Percentiles rank a stretch among this genome's conserved stretches.
phyloP scores from a whole-genome alignment of 2,329 filamentous ascomycete genomes.

The Beauveria australis region DNA sequence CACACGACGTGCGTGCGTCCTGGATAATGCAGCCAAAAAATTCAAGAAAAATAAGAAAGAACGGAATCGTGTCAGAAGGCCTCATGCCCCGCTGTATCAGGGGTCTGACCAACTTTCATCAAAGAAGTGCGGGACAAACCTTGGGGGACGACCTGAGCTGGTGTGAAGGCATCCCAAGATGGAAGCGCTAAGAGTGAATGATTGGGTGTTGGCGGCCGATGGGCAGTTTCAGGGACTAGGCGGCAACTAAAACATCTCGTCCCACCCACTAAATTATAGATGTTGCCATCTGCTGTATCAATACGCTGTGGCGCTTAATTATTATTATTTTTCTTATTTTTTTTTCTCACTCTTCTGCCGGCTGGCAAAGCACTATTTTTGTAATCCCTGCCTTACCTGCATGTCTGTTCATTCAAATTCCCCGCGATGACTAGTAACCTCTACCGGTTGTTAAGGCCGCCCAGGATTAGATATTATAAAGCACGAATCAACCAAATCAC shows the following conservation, averaged over 20 bases:
- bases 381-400: not conserved
- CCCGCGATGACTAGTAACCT: not conserved
- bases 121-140: not conserved
- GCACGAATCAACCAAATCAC: too few species aligned
- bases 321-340: not conserved
- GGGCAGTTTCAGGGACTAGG: conserved; percentile 4
- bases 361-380: not conserved
- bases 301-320: not conserved
- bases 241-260: conserved; percentile 3
- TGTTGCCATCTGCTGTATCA: not conserved
- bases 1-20: not conserved
- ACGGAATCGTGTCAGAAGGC: not conserved
- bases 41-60: not conserved
- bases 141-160: not conserved
- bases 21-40: too few species aligned
- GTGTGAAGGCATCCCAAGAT: conserved; percentile 4
- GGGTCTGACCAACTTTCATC: not conserved
- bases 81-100: not conserved
- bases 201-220: not conserved
- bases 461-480: too few species aligned
- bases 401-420: not conserved
- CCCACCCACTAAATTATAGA: not conserved
- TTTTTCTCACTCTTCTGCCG: not conserved
- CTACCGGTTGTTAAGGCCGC: too few species aligned
- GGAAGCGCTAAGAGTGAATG: conserved; percentile 7